phyloP scores from a whole-genome alignment of 2,329 filamentous ascomycete genomes.

The Fusarium tjaetaba region DNA sequence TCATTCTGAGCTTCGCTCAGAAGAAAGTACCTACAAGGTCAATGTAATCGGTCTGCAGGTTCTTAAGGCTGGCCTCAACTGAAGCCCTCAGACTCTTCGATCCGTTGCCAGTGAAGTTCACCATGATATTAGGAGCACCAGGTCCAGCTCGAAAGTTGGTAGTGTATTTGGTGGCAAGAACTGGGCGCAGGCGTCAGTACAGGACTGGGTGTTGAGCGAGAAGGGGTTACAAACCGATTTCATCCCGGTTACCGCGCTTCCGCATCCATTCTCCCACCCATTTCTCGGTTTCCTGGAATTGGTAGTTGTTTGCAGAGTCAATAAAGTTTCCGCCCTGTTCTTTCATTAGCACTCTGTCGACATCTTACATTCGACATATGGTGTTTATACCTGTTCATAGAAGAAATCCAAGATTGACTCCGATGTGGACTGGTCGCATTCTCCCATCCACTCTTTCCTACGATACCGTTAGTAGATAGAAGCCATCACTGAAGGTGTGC shows the following conservation, averaged over 20 bases:
- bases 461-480: neutral
- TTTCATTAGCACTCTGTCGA: conserved; percentile 10
- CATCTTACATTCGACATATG: neutral
- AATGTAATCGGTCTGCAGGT: conserved; percentile 74
- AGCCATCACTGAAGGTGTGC: fast-evolving
- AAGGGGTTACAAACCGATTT: conserved; percentile 61
- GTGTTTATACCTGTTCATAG: conserved; percentile 59
- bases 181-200: conserved; percentile 46
- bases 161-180: conserved; percentile 76
- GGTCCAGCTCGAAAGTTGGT: conserved; percentile 63
- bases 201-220: neutral
- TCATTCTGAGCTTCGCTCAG: neutral
- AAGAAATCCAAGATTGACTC: conserved; percentile 75
- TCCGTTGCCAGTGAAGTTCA: conserved; percentile 68
- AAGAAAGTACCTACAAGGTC: conserved; percentile 60
- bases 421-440: conserved; percentile 69
- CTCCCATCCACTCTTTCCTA: conserved; percentile 68
- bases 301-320: conserved; percentile 77
- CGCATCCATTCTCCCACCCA: conserved; percentile 80
- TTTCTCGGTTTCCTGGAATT: conserved; percentile 67
- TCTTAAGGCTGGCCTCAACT: conserved; percentile 65
- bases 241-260: conserved; percentile 69
- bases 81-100: conserved; percentile 69
- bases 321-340: conserved; percentile 72
- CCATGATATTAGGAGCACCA: conserved; percentile 55